phyloP scores from a whole-genome alignment of 108 stramenopile species.

The Aurantiochytrium sp. region DNA sequence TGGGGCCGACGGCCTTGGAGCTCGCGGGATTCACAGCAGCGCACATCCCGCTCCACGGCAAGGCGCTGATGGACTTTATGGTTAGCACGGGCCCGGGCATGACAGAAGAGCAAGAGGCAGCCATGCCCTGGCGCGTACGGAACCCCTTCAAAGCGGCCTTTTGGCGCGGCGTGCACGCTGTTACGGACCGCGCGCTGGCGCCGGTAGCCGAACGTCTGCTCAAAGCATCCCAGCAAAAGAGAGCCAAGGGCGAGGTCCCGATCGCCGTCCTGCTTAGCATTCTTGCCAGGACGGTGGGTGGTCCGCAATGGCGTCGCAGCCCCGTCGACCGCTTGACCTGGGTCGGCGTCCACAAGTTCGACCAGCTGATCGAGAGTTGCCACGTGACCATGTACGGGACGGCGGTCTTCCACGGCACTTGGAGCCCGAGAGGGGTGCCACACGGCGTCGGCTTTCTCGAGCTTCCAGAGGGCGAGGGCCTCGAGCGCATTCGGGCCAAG shows the following conservation, averaged over 20 bases:
- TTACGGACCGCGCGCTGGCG: background rate
- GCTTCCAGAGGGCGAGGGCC: background rate
- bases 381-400: background rate
- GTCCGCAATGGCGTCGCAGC: conserved; percentile 4
- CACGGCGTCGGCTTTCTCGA: background rate
- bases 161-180: background rate
- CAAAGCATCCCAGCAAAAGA: background rate
- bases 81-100: background rate
- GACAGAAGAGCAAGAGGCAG: background rate
- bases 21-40: background rate
- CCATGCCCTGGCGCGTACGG: background rate
- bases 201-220: background rate
- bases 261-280: background rate
- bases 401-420: conserved; percentile 2
- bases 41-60: background rate
- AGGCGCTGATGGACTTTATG: background rate
- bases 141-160: background rate
- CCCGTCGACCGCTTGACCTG: background rate
- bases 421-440: background rate
- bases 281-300: conserved; percentile 3
- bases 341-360: background rate
- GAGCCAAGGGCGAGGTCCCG: background rate
- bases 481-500: background rate
- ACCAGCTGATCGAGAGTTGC: background rate
- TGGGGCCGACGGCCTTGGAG: too few relatives aligned